Base-by-base conservation (phyloP, 2,329 filamentous ascomycete genomes). In the Aspergillus jensenii region DNA sequence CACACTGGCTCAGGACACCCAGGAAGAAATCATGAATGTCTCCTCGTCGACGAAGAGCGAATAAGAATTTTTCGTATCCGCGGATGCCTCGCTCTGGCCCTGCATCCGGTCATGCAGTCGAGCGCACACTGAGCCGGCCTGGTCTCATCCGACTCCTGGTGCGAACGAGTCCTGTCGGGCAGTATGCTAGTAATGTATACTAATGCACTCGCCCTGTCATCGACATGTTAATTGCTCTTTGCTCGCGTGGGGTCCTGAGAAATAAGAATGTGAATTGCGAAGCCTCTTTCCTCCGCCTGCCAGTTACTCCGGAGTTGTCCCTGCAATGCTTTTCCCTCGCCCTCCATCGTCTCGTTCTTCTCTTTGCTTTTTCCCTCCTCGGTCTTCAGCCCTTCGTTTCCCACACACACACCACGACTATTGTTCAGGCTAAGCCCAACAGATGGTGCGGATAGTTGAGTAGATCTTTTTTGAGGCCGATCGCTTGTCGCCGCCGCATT, bases 361-460 rank as follows among this genome's bases (percentile, higher is more conserved):
- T 43, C 14, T 55, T 44, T 54, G 45, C 45, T 59, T 57, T 58
- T 65, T 65, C 61, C 53, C 51, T 58, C 35, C 44, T 51, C 46
- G 12, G 27, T 55, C 23, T 46, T 14, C 40, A 45, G 44, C 25
- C 17, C 56, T 47, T 49, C 44, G 53, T 50, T 58, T 53, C 54
- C 47, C 21, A 17, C 41, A 27, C 41, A 27, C 55, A 52, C 44
- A 19, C 45, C 14, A 31, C 44, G 8, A 47, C 51, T 43, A 53
- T 54, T 49, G 25, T 45, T 39, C 44, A 52, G 23, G 33, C 43
- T 47, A 54, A 40, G 33, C 49, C 51, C 41, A 46, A 46, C 51
- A 25, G 41, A 46, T n/a, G 21, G 31, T 35, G 19, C 12, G n/a
- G 21, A 33, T 55, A 52, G 43, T 33, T 33, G 31, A 50, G n/a